These are phyloP conservation scores for Pseudoscleropodium purum DNA, from an alignment of 225 moss, liverwort and hornwort genomes.

Conservation along the genomic window DNA sequence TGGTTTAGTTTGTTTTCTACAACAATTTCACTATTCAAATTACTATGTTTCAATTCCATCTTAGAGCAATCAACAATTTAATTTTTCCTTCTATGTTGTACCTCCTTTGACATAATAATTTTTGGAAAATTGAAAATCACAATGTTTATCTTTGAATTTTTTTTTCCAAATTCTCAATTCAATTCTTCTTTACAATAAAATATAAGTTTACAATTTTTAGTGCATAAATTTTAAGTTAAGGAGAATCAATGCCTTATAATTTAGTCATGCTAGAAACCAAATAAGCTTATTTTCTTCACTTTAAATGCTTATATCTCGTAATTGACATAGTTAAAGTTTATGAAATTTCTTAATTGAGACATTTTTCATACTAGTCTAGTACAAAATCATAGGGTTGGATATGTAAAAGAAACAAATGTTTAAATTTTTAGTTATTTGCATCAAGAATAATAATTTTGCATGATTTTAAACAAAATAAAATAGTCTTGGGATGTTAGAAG, in stretches of 20 bases:
- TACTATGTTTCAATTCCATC: not conserved
- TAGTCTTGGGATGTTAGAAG: fast-evolving
- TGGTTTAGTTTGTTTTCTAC: not conserved
- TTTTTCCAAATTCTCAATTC: fast-evolving
- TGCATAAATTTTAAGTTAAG: too few relatives aligned
- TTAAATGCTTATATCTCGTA: not conserved
- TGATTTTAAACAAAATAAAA: not conserved
- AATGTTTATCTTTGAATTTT: too few relatives aligned
- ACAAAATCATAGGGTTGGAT: fast-evolving
- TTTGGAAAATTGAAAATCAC: not conserved
- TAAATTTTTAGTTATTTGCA: not conserved
- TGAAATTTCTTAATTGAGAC: fast-evolving
- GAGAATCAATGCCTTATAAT: not conserved
- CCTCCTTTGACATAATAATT: not conserved
- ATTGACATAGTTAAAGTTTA: not conserved
- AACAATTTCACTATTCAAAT: not conserved
- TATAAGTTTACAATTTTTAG: not conserved
- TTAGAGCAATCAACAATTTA: not conserved
- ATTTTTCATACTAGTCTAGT: not conserved
- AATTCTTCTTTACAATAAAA: not conserved
- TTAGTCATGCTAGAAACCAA: fast-evolving
- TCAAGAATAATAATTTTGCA: fast-evolving
- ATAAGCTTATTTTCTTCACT: too few relatives aligned
- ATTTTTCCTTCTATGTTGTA: not conserved
- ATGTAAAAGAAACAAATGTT: not conserved